Percentiles rank a stretch among this genome's conserved stretches.
These are phyloP conservation scores for Phialophora verrucosa DNA, from an alignment of 2,329 filamentous ascomycete species.

Conservation along the genomic window DNA sequence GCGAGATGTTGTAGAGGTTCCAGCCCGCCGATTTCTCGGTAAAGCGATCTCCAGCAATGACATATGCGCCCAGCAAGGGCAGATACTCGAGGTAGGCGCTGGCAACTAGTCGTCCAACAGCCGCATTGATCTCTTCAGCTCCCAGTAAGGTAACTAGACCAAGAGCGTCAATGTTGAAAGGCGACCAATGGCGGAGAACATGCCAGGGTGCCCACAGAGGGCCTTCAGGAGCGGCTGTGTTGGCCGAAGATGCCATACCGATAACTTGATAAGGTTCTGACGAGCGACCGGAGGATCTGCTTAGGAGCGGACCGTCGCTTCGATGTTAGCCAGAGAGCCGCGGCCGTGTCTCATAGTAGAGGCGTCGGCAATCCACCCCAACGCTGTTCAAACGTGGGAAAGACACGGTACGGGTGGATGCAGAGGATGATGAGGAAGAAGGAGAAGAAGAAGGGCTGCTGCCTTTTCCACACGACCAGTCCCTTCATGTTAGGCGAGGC, in stretches of 20 bases:
- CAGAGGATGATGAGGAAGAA: not conserved
- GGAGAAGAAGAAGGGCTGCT: not conserved
- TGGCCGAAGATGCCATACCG: conserved; percentile 3
- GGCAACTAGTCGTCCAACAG: conserved; percentile 36
- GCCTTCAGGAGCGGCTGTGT: conserved; percentile 5
- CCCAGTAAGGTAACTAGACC: conserved; percentile 40
- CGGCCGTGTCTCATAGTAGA: not conserved
- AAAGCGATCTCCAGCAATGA: conserved; percentile 38
- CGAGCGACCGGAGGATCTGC: not conserved
- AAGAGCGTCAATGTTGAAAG: conserved; percentile 39
- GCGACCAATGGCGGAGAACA: conserved; percentile 27
- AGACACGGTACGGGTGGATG: not conserved
- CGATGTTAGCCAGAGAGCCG: not conserved
- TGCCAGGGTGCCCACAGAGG: conserved; percentile 31
- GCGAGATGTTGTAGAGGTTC: conserved; percentile 39
- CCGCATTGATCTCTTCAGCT: conserved; percentile 37
- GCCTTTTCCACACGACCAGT: not conserved
- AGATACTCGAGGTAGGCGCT: conserved; percentile 37
- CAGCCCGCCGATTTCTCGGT: conserved; percentile 34
- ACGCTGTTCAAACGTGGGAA: not conserved
- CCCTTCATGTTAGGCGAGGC: not conserved
- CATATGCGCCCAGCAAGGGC: conserved; percentile 38
- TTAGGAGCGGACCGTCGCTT: conserved; percentile 8
- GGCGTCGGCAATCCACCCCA: not conserved
- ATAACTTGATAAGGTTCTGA: conserved; percentile 1